Conservation (phyloP, 2,329 filamentous ascomycete species). For the Aspergillus alliaceus region DNA sequence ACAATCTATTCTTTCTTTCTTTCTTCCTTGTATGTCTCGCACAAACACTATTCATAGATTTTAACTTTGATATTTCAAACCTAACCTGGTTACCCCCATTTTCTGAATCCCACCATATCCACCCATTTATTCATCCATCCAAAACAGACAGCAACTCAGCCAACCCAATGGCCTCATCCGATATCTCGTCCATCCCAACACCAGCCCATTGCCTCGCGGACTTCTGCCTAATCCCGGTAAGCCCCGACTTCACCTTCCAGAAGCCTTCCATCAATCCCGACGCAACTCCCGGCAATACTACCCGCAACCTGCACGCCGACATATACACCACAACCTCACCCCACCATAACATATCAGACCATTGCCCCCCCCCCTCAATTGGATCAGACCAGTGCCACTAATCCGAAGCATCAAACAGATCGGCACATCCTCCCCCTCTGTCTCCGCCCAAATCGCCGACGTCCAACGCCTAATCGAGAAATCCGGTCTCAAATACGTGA, state of each 20-base stretch:
- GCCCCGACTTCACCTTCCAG: conserved; percentile 25
- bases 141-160: neutral
- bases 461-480: conserved; percentile 82
- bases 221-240: conserved; percentile 84
- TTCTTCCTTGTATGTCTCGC: neutral
- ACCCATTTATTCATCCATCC: too few species aligned
- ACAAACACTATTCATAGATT: neutral
- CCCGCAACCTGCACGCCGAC: neutral
- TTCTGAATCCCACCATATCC: neutral
- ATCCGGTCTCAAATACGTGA: conserved; percentile 77
- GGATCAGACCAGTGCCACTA: too few species aligned
- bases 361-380: neutral
- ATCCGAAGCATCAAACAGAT: conserved; percentile 53
- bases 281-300: neutral
- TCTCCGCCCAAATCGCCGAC: conserved; percentile 80
- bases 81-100: neutral
- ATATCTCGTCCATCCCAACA: conserved; percentile 49
- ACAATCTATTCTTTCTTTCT: neutral
- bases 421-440: conserved; percentile 74
- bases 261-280: neutral
- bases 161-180: conserved; percentile 19
- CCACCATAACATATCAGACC: neutral
- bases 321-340: neutral
- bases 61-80: neutral
- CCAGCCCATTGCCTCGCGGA: conserved; percentile 79